A percentile compares a stretch with the other conserved stretches of the same genome.
These are phyloP conservation scores for Hansfordia pulvinata DNA, from an alignment of 2,329 filamentous ascomycete species.

Conservation along the genomic window DNA sequence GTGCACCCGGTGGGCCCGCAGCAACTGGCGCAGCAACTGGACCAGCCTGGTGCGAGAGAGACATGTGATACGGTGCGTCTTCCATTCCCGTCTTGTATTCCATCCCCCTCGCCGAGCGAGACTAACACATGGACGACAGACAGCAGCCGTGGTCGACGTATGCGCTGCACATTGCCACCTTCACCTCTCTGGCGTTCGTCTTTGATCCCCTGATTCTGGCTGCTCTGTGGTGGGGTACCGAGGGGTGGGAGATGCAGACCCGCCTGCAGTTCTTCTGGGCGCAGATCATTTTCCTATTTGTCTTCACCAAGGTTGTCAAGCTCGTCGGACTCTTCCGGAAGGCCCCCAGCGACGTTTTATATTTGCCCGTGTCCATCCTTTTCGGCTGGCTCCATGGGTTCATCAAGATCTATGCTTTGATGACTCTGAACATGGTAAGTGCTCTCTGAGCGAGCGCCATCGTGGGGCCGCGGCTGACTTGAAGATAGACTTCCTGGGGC, in stretches of 20 bases:
- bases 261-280: constrained; percentile 43
- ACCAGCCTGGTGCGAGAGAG: constrained; percentile 77
- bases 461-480: constrained; percentile 1
- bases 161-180: constrained; percentile 81
- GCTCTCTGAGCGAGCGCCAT: neutral
- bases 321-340: constrained; percentile 74
- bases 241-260: constrained; percentile 38
- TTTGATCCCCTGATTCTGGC: constrained; percentile 63
- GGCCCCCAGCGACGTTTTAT: constrained; percentile 68
- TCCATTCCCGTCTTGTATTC: constrained; percentile 4
- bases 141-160: constrained; percentile 91
- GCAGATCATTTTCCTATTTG: constrained; percentile 62
- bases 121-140: constrained; percentile 30
- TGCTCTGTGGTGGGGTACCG: constrained; percentile 56
- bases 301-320: constrained; percentile 82
- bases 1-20: constrained; percentile 87
- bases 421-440: constrained; percentile 73
- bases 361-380: constrained; percentile 70
- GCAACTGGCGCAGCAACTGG: constrained; percentile 95
- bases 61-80: constrained; percentile 73
- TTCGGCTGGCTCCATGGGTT: constrained; percentile 90
- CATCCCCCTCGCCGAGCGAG: constrained; percentile 5
- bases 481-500: constrained; percentile 79
- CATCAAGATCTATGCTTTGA: constrained; percentile 80
- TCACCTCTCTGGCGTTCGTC: constrained; percentile 74